phyloP scores from a whole-genome alignment of 805 yeast species.

The Sungouiozyma ichnusensis region DNA sequence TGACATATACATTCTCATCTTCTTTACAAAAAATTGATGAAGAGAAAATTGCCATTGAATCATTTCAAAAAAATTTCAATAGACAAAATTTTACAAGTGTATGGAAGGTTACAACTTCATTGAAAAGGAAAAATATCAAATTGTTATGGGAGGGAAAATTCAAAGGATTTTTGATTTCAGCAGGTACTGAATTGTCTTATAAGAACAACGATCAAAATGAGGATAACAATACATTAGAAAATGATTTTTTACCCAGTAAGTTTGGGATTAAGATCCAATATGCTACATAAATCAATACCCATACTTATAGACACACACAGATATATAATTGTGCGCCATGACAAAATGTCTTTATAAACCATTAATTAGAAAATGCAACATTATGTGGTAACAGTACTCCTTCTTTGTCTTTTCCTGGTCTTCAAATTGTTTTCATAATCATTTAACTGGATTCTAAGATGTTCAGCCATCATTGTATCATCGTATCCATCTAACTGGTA shows the following conservation, averaged over 20 bases:
- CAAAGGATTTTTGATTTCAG: constrained; percentile 65
- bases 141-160: constrained; percentile 82
- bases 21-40: constrained; percentile 23
- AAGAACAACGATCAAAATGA: constrained; percentile 30
- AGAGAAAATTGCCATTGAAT: constrained; percentile 37
- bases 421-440: constrained; percentile 40
- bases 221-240: neutral
- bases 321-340: no score
- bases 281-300: constrained; percentile 5
- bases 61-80: constrained; percentile 40
- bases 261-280: constrained; percentile 27
- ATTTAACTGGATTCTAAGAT: constrained; percentile 45
- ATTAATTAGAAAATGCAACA: neutral
- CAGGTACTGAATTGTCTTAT: constrained; percentile 48
- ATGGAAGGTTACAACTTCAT: constrained; percentile 59
- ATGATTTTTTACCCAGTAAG: constrained; percentile 11
- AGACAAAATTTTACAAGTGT: constrained; percentile 57
- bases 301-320: no score
- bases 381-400: constrained; percentile 6
- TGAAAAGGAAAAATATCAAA: constrained; percentile 50
- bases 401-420: constrained; percentile 24
- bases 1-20: constrained; percentile 25
- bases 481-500: constrained; percentile 69
- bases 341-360: neutral
- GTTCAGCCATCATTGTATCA: constrained; percentile 58